A percentile compares a stretch with the other conserved stretches of the same genome.
Evolutionary conservation across 139 green algal genomes (phyloP).

Genomic region (Mesotaenium endlicherianum): DNA sequence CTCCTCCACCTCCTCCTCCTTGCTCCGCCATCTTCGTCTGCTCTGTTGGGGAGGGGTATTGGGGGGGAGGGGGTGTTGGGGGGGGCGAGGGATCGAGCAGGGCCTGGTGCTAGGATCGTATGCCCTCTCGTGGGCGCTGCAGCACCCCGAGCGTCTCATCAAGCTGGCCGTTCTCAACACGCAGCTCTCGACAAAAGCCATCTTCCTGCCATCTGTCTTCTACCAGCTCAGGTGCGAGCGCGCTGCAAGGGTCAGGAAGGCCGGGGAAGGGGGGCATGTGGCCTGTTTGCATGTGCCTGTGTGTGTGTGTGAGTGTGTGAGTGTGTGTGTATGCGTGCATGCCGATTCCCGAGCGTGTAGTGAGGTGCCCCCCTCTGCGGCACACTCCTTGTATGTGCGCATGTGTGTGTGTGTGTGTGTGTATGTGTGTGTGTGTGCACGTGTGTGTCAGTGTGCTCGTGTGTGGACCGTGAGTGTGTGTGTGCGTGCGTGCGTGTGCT

Average conservation of each 20-base stretch:
- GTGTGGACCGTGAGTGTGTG: no score
- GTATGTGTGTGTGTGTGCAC: no score
- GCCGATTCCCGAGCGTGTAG: no score
- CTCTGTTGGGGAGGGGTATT: background rate
- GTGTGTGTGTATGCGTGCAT: no score
- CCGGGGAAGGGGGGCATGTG: background rate
- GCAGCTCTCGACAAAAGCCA: background rate
- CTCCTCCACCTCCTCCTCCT: background rate
- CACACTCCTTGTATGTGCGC: no score
- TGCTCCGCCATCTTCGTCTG: background rate
- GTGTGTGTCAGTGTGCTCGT: no score
- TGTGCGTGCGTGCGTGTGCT: background rate
- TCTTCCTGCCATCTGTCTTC: constrained; percentile 15
- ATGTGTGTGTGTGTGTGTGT: no score
- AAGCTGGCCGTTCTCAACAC: constrained; percentile 43
- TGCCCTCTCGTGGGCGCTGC: constrained; percentile 43
- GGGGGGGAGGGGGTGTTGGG: no score
- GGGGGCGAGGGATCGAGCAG: no score
- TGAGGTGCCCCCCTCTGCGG: no score
- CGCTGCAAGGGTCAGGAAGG: background rate
- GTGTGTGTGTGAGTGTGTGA: background rate
- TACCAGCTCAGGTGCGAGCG: constrained; percentile 15
- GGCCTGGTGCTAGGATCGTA: constrained; percentile 34
- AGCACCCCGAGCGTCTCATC: background rate
- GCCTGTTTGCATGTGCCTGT: background rate